A percentile compares a stretch with the other conserved stretches of the same genome.
phyloP scores from a whole-genome alignment of 371 early-diverging fungal genomes.

The Mycotypha africana region DNA sequence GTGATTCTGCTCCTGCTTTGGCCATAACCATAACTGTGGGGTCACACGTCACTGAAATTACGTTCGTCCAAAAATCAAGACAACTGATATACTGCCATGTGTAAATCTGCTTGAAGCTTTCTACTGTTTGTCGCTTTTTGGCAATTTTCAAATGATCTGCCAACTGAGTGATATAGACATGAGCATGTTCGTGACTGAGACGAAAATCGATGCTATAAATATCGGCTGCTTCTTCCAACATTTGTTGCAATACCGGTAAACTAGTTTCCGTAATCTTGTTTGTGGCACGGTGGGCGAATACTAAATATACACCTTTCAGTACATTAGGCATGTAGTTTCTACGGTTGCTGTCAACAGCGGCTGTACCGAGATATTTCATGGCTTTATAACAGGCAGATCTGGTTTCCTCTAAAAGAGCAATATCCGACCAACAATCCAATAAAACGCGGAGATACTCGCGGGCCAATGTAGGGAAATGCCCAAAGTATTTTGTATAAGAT shows the following conservation, averaged over 20 bases:
- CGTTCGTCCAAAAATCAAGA: slow-evolving; percentile 82
- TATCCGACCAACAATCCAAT: slow-evolving; percentile 61
- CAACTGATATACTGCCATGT: slow-evolving; percentile 93
- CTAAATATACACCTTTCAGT: slow-evolving; percentile 72
- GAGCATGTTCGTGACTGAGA: slow-evolving; percentile 79
- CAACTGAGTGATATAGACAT: slow-evolving; percentile 86
- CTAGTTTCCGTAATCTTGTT: slow-evolving; percentile 70
- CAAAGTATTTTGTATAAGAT: slow-evolving; percentile 68
- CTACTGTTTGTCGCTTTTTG: slow-evolving; percentile 70
- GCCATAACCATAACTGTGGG: too few species aligned
- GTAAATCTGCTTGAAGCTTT: slow-evolving; percentile 81
- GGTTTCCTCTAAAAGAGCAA: slow-evolving; percentile 55
- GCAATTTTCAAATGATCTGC: slow-evolving; percentile 85
- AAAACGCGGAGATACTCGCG: slow-evolving; percentile 74
- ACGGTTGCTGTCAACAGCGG: slow-evolving; percentile 29
- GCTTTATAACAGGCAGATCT: slow-evolving; percentile 53
- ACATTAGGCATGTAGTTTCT: slow-evolving; percentile 40
- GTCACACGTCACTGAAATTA: slow-evolving; percentile 65
- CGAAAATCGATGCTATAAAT: slow-evolving; percentile 69
- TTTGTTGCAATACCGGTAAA: slow-evolving; percentile 70
- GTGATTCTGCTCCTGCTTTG: slow-evolving; percentile 20
- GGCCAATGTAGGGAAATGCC: slow-evolving; percentile 75
- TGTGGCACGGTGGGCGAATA: slow-evolving; percentile 72
- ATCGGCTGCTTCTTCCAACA: slow-evolving; percentile 86
- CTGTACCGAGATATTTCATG: slow-evolving; percentile 21